Base-by-base conservation (phyloP, 139 green algal genomes). In the Picochlorum sp. region DNA sequence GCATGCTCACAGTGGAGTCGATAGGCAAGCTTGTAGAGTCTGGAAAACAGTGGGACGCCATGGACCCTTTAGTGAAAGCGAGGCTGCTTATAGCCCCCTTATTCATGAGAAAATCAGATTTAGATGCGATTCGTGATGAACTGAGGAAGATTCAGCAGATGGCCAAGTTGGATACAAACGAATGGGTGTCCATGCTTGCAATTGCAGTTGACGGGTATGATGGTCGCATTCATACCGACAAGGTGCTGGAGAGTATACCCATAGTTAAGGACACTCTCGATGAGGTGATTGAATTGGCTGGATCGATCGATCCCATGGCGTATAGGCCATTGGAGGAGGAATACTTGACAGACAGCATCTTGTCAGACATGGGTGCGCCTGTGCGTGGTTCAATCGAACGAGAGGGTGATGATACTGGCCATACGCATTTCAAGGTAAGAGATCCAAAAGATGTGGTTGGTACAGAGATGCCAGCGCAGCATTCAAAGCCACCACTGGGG, bases 281-380 rank as follows among this genome's bases (percentile, higher is more conserved):
- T 14, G 57, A 51, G 23, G 15, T 70, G 52, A 38, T 26, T 31
- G 47, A 11, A n/a, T 28, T 55, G 24, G 28, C 56, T 31, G 30
- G 38, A 11, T n/a, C 31, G 1, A 64, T 55, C 1, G 63, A 76
- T 63, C 30, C 63, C 0, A 23, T 45, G n/a, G 21, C 68, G 4
- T 76, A 62, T 31, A 62, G 63, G n/a, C 69, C 69, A 2, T 45
- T 68, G n/a, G 69, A 76, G 45, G 69, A 76, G 56, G 44, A 60
- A 50, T 76, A 76, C 62, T 38, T 75, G 38, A 71, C 56, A 31
- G 61, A 49, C 9, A 41, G 47, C 3, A n/a, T 75, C 20, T 41
- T 75, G 41, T 18, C 34, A 34, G 55, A 50, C n/a, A 55, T 41
- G 34, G 34, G 34, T 41, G 34, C 34, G 8, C 34, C 34, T 41